phyloP scores from a whole-genome alignment of 2,329 filamentous ascomycete species.

The Pseudogymnoascus pannorum region DNA sequence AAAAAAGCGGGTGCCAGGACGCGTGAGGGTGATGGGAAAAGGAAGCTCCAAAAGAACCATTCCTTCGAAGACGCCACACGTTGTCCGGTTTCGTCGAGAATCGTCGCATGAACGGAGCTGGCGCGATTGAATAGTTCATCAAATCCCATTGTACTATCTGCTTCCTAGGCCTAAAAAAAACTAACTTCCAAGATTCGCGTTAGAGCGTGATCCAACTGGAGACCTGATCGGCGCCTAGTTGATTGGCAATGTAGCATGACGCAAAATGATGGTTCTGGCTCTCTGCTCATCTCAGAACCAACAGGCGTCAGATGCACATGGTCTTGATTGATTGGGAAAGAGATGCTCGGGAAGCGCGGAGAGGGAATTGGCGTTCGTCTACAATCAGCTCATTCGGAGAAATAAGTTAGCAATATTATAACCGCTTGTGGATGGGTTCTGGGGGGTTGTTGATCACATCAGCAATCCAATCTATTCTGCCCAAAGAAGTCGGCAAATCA shows the following conservation, averaged over 20 bases:
- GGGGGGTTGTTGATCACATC: not conserved
- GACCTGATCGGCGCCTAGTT: constrained; percentile 4
- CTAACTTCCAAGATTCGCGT: not conserved
- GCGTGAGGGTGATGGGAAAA: not conserved
- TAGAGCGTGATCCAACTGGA: not conserved
- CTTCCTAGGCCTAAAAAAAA: not conserved
- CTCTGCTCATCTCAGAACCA: constrained; percentile 3
- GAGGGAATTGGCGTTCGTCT: not conserved
- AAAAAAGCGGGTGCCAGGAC: not conserved
- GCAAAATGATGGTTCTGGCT: not conserved
- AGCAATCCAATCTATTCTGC: not conserved
- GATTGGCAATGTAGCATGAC: not conserved
- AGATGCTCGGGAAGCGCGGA: not conserved
- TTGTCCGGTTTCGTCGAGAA: constrained; percentile 2
- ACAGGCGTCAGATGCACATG: not conserved
- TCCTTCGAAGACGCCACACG: not conserved
- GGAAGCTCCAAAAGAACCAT: not conserved
- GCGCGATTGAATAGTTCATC: not conserved
- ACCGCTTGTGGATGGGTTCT: not conserved
- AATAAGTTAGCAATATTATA: not conserved
- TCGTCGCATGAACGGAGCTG: not conserved
- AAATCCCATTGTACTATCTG: not conserved
- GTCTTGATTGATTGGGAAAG: not conserved
- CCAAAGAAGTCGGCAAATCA: constrained; percentile 2
- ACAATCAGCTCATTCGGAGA: not conserved